Base-by-base conservation (phyloP, 805 yeast genomes). In the Metschnikowia peoriensis region DNA sequence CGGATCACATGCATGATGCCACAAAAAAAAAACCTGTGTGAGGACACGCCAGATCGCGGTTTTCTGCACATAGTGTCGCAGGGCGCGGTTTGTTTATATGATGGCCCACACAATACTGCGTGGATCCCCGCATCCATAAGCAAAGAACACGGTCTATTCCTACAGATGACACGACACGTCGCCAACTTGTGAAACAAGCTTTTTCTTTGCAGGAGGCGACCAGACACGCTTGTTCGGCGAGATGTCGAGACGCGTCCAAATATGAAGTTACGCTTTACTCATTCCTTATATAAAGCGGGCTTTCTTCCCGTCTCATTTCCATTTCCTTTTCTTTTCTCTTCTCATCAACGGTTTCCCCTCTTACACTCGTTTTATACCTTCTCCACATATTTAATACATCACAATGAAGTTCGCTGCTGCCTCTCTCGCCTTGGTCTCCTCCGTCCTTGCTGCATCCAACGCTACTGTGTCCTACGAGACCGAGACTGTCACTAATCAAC, bases 341-440 rank as follows among this genome's bases (percentile, higher is more conserved):
- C 28, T 49, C 39, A 16, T n/a, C 12, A 44, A 11, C 28, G 5
- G 16, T 17, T 38, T 16, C 35, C 47, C 10, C 28, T 40, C 44
- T 8, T 39, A 34, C 40, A 15, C 40, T 40, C 29, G 12, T 15
- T 17, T 22, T 4, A 22, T 22, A 22, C 22, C 37, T 38, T 28
- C 11, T 28, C 14, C 44, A 42, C 50, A 39, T 52, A 37, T 17
- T 48, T 46, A 38, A 28, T 34, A 27, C 44, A 35, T 35, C 51
- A 58, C 46, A 50, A 65, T 65, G 69, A 62, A 64, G 59, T 60
- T 56, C 62, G 53, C 61, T 34, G 41, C 46, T 28, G 54, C 56
- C 52, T 45, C 59, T 50, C 56, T 61, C 40, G 55, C 62, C 51
- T 57, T 60, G 53, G 62, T 59, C 44, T 59, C 69, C 50, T 48